Base-by-base conservation (phyloP, 805 yeast species). In the Metschnikowia noctiluminum region DNA sequence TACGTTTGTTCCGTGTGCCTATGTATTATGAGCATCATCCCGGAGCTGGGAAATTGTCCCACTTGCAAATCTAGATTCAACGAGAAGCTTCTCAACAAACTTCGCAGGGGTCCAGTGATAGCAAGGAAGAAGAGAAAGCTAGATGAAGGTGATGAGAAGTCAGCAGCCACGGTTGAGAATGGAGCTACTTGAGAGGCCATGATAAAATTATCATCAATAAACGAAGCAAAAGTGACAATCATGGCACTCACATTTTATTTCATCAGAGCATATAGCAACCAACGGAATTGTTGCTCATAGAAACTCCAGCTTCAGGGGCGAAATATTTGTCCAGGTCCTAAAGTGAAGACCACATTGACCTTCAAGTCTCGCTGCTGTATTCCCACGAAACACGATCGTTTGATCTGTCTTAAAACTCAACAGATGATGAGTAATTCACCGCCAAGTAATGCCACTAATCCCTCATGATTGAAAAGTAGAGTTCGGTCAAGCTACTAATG, bases 1-100 rank as follows among this genome's bases (percentile, higher is more conserved):
- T 91, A 80, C 59, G 97, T 94, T 6, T 94, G 99, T 66, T 85
- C 96, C 21, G 97, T 94, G 27, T 94, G 99, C 63, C 70, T 92
- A 15, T 91, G 97, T 62, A 87, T 73, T 14, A 69, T 85, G 66
- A 85, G 92, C 56, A 58, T 77, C 34, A 76, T 87, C 1, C 97
- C 97, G 0, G 77, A 74, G 0, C 73, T 74, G 38, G 79, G 79
- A 40, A 72, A 66, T 50, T 94, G 99, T 63, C 96, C 97, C 0
- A 88, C 94, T 7, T 92, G 99, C 65, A 86, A 79, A 50, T 84
- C 95, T 5, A 72, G 72, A 43, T 92, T 88, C 63, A 96, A 90
- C 58, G 78, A 76, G 36, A 71, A 68, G 47, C 80, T 85, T 3
- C 68, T 89, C 31, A 73, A 72, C 6, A 81, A 78, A 53, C 64